Evolutionary conservation across 495 filamentous ascomycete species (phyloP).

Genomic region (Rostrohypoxylon terebratum): DNA sequence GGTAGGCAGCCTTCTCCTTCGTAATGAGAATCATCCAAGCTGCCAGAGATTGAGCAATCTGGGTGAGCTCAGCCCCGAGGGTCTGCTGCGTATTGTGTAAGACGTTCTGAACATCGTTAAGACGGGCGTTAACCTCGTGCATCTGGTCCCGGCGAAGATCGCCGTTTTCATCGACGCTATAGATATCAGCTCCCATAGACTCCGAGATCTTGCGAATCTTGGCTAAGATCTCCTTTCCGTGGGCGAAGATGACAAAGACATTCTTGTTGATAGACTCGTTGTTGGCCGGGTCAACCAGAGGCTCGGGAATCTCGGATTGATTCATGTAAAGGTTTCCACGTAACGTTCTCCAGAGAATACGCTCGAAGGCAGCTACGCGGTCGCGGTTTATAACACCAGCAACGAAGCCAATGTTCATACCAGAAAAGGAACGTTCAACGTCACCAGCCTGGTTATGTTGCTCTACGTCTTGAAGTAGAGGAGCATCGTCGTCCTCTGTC

Average conservation of each 20-base stretch:
- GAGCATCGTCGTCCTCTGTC: conserved; percentile 85
- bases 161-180: conserved; percentile 96
- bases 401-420: conserved; percentile 99
- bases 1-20: conserved; percentile 99
- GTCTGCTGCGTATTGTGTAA: conserved; percentile 96
- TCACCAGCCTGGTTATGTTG: conserved; percentile 81
- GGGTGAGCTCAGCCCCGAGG: conserved; percentile 89
- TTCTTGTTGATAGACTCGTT: conserved; percentile 96
- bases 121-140: conserved; percentile 92
- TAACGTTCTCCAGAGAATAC: conserved; percentile 95
- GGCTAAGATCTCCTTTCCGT: conserved; percentile 96
- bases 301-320: conserved; percentile 95
- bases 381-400: conserved; percentile 95
- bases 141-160: conserved; percentile 94
- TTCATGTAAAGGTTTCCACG: conserved; percentile 99
- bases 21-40: conserved; percentile 97
- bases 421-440: conserved; percentile 85
- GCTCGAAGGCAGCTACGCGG: conserved; percentile 92
- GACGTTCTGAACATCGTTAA: conserved; percentile 90
- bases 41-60: conserved; percentile 88
- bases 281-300: conserved; percentile 90
- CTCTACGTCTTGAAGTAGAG: conserved; percentile 86
- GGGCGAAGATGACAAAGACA: conserved; percentile 98
- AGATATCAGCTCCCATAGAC: conserved; percentile 92
- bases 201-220: conserved; percentile 99